Evolutionary conservation across 2,329 filamentous ascomycete species (phyloP).

Genomic region (Colletotrichum lindemuthianum): DNA sequence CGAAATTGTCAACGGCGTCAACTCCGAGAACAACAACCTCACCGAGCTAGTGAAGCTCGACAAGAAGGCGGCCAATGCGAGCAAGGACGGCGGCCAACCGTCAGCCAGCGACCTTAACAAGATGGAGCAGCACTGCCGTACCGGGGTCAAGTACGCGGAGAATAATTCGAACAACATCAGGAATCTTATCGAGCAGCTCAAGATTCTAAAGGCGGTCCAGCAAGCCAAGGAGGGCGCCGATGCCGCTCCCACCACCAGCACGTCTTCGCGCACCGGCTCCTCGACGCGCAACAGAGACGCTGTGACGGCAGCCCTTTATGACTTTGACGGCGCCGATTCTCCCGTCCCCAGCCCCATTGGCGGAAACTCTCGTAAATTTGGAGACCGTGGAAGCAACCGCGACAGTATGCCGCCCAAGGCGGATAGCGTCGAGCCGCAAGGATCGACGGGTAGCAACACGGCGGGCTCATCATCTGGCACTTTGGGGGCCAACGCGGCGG

Average conservation of each 20-base stretch:
- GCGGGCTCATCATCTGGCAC: constrained; percentile 41
- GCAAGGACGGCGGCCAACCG: constrained; percentile 45
- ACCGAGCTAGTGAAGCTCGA: constrained; percentile 51
- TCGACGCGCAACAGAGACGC: constrained; percentile 33
- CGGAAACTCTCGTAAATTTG: constrained; percentile 45
- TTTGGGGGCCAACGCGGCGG: constrained; percentile 32
- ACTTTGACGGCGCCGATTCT: constrained; percentile 57
- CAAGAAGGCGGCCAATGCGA: constrained; percentile 52
- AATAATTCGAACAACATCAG: constrained; percentile 50
- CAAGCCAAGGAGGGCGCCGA: constrained; percentile 55
- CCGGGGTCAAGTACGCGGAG: constrained; percentile 54
- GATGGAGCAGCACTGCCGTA: constrained; percentile 55
- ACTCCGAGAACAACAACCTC: constrained; percentile 54
- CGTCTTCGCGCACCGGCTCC: constrained; percentile 35
- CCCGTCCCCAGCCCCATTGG: constrained; percentile 56
- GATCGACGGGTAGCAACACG: constrained; percentile 49
- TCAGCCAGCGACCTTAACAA: constrained; percentile 46
- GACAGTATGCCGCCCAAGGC: constrained; percentile 66
- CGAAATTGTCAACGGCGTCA: constrained; percentile 53
- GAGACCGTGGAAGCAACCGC: constrained; percentile 50
- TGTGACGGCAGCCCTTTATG: constrained; percentile 51
- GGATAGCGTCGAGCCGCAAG: constrained; percentile 66
- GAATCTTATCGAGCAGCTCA: constrained; percentile 53
- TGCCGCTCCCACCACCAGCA: constrained; percentile 36
- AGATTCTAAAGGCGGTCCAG: constrained; percentile 53